Base-by-base conservation (phyloP, 1,139 yeast species). In the Meyerozyma guilliermondii region DNA sequence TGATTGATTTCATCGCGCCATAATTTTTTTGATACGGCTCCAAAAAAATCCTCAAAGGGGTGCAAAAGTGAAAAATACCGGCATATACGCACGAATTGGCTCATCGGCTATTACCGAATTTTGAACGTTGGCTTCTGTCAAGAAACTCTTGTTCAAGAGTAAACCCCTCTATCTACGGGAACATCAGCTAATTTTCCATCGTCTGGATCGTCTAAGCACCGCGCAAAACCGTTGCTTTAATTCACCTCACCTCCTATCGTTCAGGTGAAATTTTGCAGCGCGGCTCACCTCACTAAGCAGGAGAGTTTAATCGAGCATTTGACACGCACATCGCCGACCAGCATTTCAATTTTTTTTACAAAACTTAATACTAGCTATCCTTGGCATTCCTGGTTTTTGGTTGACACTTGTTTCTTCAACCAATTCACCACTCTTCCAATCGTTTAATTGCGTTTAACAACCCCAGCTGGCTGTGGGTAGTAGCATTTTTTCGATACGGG, bases 241-340 rank as follows among this genome's bases (percentile, higher is more conserved):
- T n/a, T 6, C 28, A 26, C 28, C 13, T 26, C 5, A 13, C 33
- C 33, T 29, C 33, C 33, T 29, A 29, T 29, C 14, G 33, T 29
- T 29, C 33, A 14, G 33, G 16, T 29, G 33, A 29, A 29, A 29
- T 29, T 29, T 29, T 29, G 13, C 33, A 29, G 33, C 33, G 33
- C 33, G 33, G 33, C 33, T 29, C 33, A 29, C 33, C 16, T 29
- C 16, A 29, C 33, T 26, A 29, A 29, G 14, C 33, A 13, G 14
- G 33, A 16, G 14, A 14, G 33, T 16, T 8, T 13, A 29, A 8
- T 13, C 10, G 18, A 14, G 18, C 14, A n/a, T 13, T 4, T 13
- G 18, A 13, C 33, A 14, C 33, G 18, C 33, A 29, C 33, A 29
- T 29, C 33, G 33, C 33, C 18, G 33, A 14, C 33, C 14, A 11